Evolutionary conservation across 2,329 filamentous ascomycete species (phyloP).

Genomic region (Aspergillus calidoustus): DNA sequence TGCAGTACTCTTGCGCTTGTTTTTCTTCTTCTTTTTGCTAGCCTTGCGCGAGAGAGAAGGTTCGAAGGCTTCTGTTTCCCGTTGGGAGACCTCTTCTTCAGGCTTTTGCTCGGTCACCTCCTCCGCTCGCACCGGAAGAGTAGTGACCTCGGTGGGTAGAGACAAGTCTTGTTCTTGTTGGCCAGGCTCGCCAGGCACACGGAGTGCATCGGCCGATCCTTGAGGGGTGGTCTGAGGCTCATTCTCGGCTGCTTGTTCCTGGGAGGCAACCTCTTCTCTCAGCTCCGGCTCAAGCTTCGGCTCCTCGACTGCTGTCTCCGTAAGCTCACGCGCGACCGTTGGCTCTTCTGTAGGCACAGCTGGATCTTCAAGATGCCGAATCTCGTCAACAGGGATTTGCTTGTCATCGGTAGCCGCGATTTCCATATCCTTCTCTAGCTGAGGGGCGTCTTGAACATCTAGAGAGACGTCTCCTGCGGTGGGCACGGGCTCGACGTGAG

Average conservation of each 20-base stretch:
- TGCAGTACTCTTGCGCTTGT: conserved; percentile 23
- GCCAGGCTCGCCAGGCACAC: neutral
- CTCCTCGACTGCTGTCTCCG: too few species aligned
- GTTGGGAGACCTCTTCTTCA: neutral
- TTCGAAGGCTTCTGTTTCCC: conserved; percentile 17
- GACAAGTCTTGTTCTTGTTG: neutral
- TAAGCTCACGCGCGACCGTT: too few species aligned
- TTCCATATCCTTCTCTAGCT: neutral
- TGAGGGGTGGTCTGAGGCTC: too few species aligned
- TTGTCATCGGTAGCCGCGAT: too few species aligned
- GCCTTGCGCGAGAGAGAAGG: conserved; percentile 19
- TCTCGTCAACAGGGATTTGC: too few species aligned
- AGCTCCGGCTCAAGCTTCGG: too few species aligned
- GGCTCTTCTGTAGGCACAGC: too few species aligned
- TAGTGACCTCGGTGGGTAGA: neutral
- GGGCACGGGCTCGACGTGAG: neutral
- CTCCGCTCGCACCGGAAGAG: too few species aligned
- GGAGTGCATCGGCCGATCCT: too few species aligned
- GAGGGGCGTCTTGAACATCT: neutral
- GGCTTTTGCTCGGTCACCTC: conserved; percentile 3
- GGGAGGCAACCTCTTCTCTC: too few species aligned
- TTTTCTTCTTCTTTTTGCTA: conserved; percentile 32
- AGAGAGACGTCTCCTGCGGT: neutral
- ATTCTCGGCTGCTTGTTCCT: too few species aligned
- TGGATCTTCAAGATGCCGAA: too few species aligned